A percentile compares a stretch with the other conserved stretches of the same genome.
phyloP scores from a whole-genome alignment of 2,329 filamentous ascomycete genomes.

The Fusarium duplospermum region DNA sequence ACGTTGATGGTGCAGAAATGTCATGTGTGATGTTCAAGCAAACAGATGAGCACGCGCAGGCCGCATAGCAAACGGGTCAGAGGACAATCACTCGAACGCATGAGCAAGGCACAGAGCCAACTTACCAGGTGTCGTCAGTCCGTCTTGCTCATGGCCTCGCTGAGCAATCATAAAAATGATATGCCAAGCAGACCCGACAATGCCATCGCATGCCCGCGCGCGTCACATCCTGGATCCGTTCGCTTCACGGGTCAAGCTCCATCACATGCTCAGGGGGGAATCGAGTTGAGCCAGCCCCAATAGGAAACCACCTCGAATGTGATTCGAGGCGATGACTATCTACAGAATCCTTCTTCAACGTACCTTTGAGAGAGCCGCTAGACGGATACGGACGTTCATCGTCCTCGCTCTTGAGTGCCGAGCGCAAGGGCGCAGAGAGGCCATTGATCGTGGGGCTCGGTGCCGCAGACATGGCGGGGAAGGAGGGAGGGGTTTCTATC shows the following conservation, averaged over 20 bases:
- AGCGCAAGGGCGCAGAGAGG: slow-evolving; percentile 50
- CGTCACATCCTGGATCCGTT: not conserved
- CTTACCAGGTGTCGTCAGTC: not conserved
- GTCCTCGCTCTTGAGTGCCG: slow-evolving; percentile 58
- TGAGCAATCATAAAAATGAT: not conserved
- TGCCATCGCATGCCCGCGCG: not conserved
- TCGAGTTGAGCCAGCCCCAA: slow-evolving; percentile 12
- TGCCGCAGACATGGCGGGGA: slow-evolving; percentile 43
- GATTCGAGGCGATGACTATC: not conserved
- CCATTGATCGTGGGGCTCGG: slow-evolving; percentile 39
- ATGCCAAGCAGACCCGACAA: not conserved
- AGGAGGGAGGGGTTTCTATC: slow-evolving; percentile 1
- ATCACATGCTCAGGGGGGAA: slow-evolving; percentile 8
- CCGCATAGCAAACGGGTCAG: not conserved
- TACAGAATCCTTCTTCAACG: slow-evolving; percentile 34
- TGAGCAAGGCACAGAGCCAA: slow-evolving; percentile 2
- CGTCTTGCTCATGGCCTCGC: not conserved
- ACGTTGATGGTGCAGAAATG: not conserved
- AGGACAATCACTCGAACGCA: slow-evolving; percentile 18
- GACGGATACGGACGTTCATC: slow-evolving; percentile 54
- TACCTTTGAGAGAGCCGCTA: slow-evolving; percentile 58
- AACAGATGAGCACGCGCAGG: not conserved
- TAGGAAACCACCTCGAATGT: not conserved
- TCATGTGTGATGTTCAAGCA: not conserved
- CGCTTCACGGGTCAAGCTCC: not conserved